Conservation (phyloP, 306 rosid genomes). For the Vicia faba region DNA sequence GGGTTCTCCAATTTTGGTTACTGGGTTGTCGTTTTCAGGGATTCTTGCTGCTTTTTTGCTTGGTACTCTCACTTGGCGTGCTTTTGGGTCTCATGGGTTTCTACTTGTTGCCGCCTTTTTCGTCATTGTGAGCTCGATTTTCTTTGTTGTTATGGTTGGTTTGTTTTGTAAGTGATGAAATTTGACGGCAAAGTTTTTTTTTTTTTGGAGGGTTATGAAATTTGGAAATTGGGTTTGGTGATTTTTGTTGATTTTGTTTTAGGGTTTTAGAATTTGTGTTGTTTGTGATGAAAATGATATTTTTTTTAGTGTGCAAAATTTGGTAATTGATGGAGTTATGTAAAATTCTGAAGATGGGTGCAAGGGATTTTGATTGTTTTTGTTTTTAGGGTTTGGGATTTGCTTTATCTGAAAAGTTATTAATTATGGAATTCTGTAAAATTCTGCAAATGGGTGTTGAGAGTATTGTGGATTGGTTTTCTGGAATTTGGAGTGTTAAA, state of each 20-base stretch:
- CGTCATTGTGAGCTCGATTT: slow-evolving; percentile 48
- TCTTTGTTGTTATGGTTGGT: not conserved
- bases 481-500: not conserved
- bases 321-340: not conserved
- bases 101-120: slow-evolving; percentile 89
- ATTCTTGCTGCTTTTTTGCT: slow-evolving; percentile 86
- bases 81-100: slow-evolving; percentile 85
- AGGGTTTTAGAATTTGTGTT: not conserved
- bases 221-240: slow-evolving; percentile 11
- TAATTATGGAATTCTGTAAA: not conserved
- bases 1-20: slow-evolving; percentile 75
- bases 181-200: slow-evolving; percentile 5
- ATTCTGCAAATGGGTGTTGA: slow-evolving; percentile 6
- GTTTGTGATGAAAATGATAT: not conserved
- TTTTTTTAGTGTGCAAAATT: not conserved
- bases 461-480: slow-evolving; percentile 10
- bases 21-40: slow-evolving; percentile 82
- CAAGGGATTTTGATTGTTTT: not conserved
- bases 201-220: not conserved
- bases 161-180: not conserved
- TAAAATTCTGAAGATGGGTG: not conserved
- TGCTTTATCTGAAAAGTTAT: not conserved
- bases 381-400: slow-evolving; percentile 17
- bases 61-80: slow-evolving; percentile 98
- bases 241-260: slow-evolving; percentile 19